Conservation (phyloP, 805 yeast species). For the Candida bentonensis region DNA sequence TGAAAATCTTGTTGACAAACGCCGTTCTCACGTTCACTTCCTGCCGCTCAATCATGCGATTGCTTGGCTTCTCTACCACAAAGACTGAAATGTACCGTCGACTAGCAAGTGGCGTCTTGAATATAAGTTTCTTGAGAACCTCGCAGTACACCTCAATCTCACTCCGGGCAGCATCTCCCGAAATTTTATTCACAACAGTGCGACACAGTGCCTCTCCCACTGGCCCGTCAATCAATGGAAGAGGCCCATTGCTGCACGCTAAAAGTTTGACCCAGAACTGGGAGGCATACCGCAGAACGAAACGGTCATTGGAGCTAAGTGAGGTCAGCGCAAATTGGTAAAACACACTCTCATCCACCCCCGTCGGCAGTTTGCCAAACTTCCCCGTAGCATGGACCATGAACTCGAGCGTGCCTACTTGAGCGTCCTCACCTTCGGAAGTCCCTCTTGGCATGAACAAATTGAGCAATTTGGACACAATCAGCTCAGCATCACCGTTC, state of each 20-base stretch:
- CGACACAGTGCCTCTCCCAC: slow-evolving; percentile 15
- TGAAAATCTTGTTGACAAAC: slow-evolving; percentile 18
- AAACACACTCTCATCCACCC: slow-evolving; percentile 7
- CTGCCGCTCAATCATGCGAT: slow-evolving; percentile 4
- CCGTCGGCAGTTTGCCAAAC: slow-evolving; percentile 8
- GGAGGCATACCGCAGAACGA: slow-evolving; percentile 37
- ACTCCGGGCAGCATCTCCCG: slow-evolving; percentile 28
- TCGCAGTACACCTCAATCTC: slow-evolving; percentile 29
- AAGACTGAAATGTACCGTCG: slow-evolving; percentile 6
- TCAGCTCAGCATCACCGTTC: slow-evolving; percentile 1
- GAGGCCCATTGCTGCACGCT: slow-evolving; percentile 1
- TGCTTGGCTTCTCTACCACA: slow-evolving; percentile 10
- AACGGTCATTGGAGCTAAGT: slow-evolving; percentile 36
- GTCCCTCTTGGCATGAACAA: slow-evolving; percentile 3
- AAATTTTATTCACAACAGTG: slow-evolving; percentile 27
- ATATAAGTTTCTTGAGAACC: slow-evolving; percentile 25
- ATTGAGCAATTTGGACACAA: slow-evolving; percentile 1
- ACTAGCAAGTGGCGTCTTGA: slow-evolving; percentile 8
- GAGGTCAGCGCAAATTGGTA: slow-evolving; percentile 26
- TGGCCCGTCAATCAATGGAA: not conserved
- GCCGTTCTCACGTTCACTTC: slow-evolving; percentile 9
- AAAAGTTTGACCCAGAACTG: slow-evolving; percentile 42
- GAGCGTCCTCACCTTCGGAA: slow-evolving; percentile 14
- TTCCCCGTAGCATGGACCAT: slow-evolving; percentile 11
- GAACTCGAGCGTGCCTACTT: slow-evolving; percentile 16